Evolutionary conservation across 176 grass and related monocot genomes (phyloP).

Genomic region (Pontederia crassipes): DNA sequence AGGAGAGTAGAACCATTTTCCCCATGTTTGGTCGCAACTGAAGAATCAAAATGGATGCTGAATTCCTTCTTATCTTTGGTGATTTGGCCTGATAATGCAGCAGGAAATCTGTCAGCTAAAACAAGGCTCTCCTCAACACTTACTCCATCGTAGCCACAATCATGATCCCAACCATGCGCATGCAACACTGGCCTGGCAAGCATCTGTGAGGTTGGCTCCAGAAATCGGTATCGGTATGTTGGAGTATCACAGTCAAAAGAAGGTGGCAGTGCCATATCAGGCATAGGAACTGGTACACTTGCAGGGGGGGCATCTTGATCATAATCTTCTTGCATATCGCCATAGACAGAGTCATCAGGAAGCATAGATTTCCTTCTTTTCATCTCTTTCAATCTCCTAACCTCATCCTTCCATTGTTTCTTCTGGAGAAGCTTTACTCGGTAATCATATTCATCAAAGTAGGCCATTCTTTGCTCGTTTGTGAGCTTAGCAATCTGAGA

Average conservation of each 20-base stretch:
- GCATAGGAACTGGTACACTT: conserved; percentile 63
- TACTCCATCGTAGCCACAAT: conserved; percentile 88
- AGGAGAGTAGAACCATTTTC: conserved; percentile 70
- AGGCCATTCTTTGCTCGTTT: conserved; percentile 73
- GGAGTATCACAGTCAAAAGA: conserved; percentile 81
- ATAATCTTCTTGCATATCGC: conserved; percentile 34
- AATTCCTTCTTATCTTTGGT: conserved; percentile 99
- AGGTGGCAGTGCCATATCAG: conserved; percentile 82
- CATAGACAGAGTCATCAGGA: conserved; percentile 44
- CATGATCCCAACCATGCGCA: conserved; percentile 89
- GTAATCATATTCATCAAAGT: conserved; percentile 98
- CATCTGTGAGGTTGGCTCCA: conserved; percentile 59
- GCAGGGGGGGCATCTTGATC: conserved; percentile 81
- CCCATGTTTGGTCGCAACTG: conserved; percentile 80
- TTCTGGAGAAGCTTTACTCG: conserved; percentile 92
- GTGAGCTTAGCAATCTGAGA: conserved; percentile 71
- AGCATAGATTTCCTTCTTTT: conserved; percentile 60
- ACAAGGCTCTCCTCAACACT: conserved; percentile 74
- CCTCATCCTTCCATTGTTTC: conserved; percentile 97
- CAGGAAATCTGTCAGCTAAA: conserved; percentile 53
- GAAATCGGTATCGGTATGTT: conserved; percentile 78
- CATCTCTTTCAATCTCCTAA: conserved; percentile 82
- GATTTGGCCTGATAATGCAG: conserved; percentile 52
- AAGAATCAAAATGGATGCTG: conserved; percentile 85
- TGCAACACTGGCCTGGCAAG: conserved; percentile 77